These are phyloP conservation scores for Jamesozyma hellenica DNA, from an alignment of 805 yeast species.

Conservation along the genomic window DNA sequence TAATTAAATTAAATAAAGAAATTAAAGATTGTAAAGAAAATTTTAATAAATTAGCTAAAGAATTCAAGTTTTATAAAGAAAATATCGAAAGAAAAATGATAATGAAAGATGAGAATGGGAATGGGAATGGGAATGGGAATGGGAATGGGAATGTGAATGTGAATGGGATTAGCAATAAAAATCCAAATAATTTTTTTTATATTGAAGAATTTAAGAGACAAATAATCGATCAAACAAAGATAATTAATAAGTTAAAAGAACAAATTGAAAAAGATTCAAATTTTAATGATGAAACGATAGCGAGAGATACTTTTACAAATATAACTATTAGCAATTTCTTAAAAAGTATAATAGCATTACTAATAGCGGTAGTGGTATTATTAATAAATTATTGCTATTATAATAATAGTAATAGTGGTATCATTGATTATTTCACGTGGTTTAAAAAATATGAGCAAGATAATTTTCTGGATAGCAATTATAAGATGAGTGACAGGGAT, in stretches of 20 bases:
- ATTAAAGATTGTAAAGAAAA: conserved; percentile 18
- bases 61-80: conserved; percentile 23
- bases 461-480: conserved; percentile 1
- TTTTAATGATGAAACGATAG: background rate
- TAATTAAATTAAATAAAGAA: conserved; percentile 10
- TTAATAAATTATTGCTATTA: too few relatives aligned
- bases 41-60: conserved; percentile 20
- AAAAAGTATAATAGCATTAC: too few relatives aligned
- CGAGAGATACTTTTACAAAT: too few relatives aligned
- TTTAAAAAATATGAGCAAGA: too few relatives aligned
- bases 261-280: conserved; percentile 2
- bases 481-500: conserved; percentile 1
- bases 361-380: too few relatives aligned
- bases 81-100: conserved; percentile 6
- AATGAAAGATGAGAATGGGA: background rate
- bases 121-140: background rate
- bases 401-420: too few relatives aligned
- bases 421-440: too few relatives aligned
- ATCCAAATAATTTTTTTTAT: conserved; percentile 20
- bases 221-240: conserved; percentile 20
- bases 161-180: too few relatives aligned
- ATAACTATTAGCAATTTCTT: too few relatives aligned
- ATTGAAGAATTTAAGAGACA: conserved; percentile 24
- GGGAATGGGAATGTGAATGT: too few relatives aligned
- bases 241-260: conserved; percentile 16